A percentile compares a stretch with the other conserved stretches of the same genome.
Evolutionary conservation across 2,329 filamentous ascomycete genomes (phyloP).

Genomic region (Botrytis paeoniae): DNA sequence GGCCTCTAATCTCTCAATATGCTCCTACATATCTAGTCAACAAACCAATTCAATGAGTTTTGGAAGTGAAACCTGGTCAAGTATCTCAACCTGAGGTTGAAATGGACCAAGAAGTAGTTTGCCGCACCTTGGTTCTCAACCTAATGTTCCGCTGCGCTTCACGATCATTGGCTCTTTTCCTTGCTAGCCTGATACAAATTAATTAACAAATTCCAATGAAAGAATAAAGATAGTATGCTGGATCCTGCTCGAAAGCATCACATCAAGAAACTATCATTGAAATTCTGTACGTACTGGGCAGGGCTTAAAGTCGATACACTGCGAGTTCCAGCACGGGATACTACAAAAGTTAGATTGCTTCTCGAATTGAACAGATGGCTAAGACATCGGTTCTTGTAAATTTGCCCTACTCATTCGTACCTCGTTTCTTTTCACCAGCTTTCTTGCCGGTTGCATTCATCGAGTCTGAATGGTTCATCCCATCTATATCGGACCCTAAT

Average conservation of each 20-base stretch:
- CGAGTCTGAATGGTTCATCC: background rate
- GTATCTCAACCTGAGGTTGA: background rate
- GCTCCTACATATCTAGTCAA: slow-evolving; percentile 44
- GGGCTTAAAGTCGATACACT: slow-evolving; percentile 71
- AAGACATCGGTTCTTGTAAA: background rate
- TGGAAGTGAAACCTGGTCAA: background rate
- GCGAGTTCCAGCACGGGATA: slow-evolving; percentile 53
- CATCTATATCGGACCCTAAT: background rate
- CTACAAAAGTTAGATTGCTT: slow-evolving; percentile 28
- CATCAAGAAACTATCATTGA: background rate
- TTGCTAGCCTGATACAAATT: slow-evolving; percentile 79
- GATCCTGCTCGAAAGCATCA: background rate
- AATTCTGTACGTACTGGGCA: slow-evolving; percentile 15
- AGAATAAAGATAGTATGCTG: background rate
- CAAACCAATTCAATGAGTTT: background rate
- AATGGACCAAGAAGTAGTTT: background rate
- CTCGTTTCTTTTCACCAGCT: slow-evolving; percentile 27
- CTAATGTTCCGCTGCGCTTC: slow-evolving; percentile 77
- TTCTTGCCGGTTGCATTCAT: slow-evolving; percentile 4
- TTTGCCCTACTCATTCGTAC: slow-evolving; percentile 22
- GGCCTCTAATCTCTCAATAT: slow-evolving; percentile 75
- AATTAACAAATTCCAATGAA: slow-evolving; percentile 40
- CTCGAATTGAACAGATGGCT: background rate
- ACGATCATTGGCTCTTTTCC: slow-evolving; percentile 87
- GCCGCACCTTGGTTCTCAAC: slow-evolving; percentile 14